Evolutionary conservation across 1,284 basidiomycete species (phyloP).

Genomic region (Blastosporella zonata): DNA sequence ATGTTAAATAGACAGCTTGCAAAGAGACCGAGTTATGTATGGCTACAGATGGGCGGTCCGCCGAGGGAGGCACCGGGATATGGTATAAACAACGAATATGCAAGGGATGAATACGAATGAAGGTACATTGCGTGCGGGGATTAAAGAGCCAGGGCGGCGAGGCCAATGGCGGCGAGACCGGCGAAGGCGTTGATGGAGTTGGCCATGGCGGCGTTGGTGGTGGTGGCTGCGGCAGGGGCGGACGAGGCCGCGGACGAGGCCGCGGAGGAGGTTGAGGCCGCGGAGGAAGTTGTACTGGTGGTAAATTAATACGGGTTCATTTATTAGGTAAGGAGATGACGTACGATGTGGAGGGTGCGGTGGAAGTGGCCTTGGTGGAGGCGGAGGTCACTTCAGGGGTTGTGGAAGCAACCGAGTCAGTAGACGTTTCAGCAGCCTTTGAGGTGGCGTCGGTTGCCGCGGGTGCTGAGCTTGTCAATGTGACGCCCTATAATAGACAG

Average conservation of each 20-base stretch:
- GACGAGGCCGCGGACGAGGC: constrained; percentile 14
- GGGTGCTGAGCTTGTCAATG: constrained; percentile 31
- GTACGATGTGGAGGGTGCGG: constrained; percentile 1
- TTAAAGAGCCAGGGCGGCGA: constrained; percentile 40
- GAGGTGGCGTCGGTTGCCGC: constrained; percentile 14
- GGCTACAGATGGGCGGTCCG: not conserved
- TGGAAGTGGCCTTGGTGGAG: constrained; percentile 1
- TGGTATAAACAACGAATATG: not conserved
- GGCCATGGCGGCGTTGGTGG: constrained; percentile 28
- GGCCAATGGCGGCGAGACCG: constrained; percentile 38
- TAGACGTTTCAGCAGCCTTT: constrained; percentile 8
- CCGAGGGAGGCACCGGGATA: not conserved
- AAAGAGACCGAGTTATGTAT: not conserved
- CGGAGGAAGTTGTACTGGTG: not conserved
- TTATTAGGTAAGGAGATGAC: not conserved
- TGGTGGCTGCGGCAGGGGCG: constrained; percentile 15
- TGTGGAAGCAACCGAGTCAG: constrained; percentile 4
- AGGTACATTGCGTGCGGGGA: not conserved
- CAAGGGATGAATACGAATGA: not conserved
- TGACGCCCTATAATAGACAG: constrained; percentile 42
- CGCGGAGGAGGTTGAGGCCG: not conserved
- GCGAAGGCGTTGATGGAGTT: constrained; percentile 35
- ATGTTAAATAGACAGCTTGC: not conserved
- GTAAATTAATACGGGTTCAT: not conserved
- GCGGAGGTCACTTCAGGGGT: constrained; percentile 1